phyloP scores from a whole-genome alignment of 1,284 basidiomycete genomes.

The Rhodotorula sp. region DNA sequence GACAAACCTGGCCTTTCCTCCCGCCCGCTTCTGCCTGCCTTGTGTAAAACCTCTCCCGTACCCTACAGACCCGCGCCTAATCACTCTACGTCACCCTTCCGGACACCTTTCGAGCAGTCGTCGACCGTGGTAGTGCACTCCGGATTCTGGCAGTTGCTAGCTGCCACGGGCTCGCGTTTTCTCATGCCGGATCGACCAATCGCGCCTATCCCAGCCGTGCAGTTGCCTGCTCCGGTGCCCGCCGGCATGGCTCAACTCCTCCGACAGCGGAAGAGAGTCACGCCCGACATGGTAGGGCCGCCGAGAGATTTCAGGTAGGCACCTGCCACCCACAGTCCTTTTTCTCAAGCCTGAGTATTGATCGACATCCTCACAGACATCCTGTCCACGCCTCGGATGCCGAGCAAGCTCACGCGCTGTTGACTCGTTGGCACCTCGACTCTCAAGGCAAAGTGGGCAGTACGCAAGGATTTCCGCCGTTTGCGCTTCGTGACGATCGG shows the following conservation, averaged over 20 bases:
- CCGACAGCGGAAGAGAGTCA: no score
- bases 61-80: no score
- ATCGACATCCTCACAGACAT: constrained; percentile 59
- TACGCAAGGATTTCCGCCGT: constrained; percentile 47
- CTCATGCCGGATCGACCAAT: constrained; percentile 40
- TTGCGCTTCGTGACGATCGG: constrained; percentile 30
- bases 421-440: constrained; percentile 86
- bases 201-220: constrained; percentile 1
- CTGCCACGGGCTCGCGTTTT: constrained; percentile 51
- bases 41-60: no score
- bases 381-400: constrained; percentile 90
- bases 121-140: constrained; percentile 65
- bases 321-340: constrained; percentile 67
- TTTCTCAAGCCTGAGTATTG: constrained; percentile 22
- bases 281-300: no score
- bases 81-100: no score
- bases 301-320: background rate
- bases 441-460: constrained; percentile 86
- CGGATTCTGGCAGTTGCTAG: constrained; percentile 80
- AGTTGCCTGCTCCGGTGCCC: background rate
- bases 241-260: background rate
- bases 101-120: constrained; percentile 10
- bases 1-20: no score
- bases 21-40: no score
- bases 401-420: constrained; percentile 83